Percentiles rank a stretch among this genome's conserved stretches.
phyloP scores from a whole-genome alignment of 1,284 basidiomycete species.

The Trichosporon ovoides region DNA sequence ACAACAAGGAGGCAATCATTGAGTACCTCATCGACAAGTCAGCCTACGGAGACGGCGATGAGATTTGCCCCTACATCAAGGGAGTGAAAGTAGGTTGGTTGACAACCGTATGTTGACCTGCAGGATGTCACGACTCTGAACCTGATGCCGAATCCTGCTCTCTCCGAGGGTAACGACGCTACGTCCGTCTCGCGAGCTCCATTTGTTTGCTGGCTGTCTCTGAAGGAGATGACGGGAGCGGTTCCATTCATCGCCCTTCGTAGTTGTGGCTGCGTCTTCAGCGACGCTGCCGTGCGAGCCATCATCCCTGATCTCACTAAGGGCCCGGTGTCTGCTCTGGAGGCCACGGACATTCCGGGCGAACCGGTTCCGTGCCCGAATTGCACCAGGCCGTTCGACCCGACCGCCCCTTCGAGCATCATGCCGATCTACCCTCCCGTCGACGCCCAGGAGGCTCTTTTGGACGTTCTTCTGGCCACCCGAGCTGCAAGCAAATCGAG shows the following conservation, averaged over 20 bases:
- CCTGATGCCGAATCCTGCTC: constrained; percentile 64
- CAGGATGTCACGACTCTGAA: constrained; percentile 80
- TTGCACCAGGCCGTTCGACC: constrained; percentile 42
- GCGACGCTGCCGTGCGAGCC: constrained; percentile 37
- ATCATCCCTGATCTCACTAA: constrained; percentile 37
- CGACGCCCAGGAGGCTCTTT: constrained; percentile 39
- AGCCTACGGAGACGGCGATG: constrained; percentile 70
- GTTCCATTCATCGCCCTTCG: constrained; percentile 79
- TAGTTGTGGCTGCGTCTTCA: constrained; percentile 72
- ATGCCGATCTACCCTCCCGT: constrained; percentile 43
- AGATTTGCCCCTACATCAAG: constrained; percentile 79
- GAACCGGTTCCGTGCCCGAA: constrained; percentile 43
- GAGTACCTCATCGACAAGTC: constrained; percentile 76
- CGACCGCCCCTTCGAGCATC: constrained; percentile 23
- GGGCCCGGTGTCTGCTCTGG: constrained; percentile 7
- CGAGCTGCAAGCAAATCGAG: constrained; percentile 40
- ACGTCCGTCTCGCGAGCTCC: constrained; percentile 54
- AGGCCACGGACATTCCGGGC: not conserved
- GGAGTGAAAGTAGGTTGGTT: constrained; percentile 68
- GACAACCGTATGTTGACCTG: not conserved
- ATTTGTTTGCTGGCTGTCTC: constrained; percentile 80
- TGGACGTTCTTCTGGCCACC: constrained; percentile 33
- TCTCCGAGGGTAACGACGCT: constrained; percentile 32
- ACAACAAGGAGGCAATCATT: constrained; percentile 86
- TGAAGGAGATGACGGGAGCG: constrained; percentile 89